A percentile compares a stretch with the other conserved stretches of the same genome.
phyloP scores from a whole-genome alignment of 148 eudicot species.

The Heliamphora exappendiculata region DNA sequence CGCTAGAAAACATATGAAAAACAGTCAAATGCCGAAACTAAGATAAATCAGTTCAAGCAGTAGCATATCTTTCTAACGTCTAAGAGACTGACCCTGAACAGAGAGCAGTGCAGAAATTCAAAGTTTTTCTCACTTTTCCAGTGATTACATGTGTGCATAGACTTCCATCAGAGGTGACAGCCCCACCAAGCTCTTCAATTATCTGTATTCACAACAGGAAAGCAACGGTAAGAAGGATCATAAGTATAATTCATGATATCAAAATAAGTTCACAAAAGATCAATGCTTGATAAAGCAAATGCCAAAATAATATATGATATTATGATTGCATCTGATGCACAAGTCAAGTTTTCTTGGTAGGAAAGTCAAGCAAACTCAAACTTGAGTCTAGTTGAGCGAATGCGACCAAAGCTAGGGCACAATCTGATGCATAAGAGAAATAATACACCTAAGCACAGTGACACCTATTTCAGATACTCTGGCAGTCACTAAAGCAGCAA shows the following conservation, averaged over 20 bases:
- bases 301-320: not conserved
- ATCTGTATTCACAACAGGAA: slow-evolving; percentile 42
- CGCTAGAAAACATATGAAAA: not conserved
- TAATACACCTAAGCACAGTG: not conserved
- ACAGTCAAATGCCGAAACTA: not conserved
- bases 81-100: slow-evolving; percentile 71
- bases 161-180: slow-evolving; percentile 61
- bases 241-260: not conserved
- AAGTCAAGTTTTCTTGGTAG: not conserved
- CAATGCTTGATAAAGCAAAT: not conserved
- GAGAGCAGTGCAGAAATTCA: slow-evolving; percentile 86
- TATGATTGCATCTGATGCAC: not conserved
- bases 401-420: not conserved
- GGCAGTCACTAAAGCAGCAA: not conserved
- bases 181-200: slow-evolving; percentile 72
- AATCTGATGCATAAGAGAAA: not conserved
- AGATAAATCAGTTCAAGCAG: not conserved
- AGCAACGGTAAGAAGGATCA: slow-evolving; percentile 6
- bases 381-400: not conserved
- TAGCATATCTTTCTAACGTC: not conserved
- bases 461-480: not conserved
- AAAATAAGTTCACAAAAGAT: not conserved
- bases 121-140: slow-evolving; percentile 67
- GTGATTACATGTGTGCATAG: slow-evolving; percentile 67
- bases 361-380: not conserved